Evolutionary conservation across 352 stramenopile species (phyloP).

Genomic region (Globisporangium sylvaticum): DNA sequence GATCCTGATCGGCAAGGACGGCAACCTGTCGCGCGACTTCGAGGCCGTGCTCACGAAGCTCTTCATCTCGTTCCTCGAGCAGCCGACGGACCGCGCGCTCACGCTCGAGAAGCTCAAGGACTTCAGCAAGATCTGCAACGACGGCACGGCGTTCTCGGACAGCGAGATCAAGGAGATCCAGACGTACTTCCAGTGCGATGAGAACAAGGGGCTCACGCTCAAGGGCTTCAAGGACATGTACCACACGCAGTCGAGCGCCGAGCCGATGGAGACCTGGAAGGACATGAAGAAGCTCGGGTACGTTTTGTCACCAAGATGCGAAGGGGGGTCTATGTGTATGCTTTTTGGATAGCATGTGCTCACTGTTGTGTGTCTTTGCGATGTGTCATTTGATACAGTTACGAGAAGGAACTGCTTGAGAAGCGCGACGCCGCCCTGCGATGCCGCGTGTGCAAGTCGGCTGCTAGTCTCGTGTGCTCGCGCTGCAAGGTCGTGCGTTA

Average conservation of each 20-base stretch:
- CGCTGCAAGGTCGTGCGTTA: constrained; percentile 86
- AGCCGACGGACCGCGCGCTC: constrained; percentile 73
- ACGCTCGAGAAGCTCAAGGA: constrained; percentile 85
- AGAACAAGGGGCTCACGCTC: constrained; percentile 87
- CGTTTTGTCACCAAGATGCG: constrained; percentile 12
- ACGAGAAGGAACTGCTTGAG: constrained; percentile 70
- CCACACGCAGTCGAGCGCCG: constrained; percentile 87
- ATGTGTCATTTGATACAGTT: constrained; percentile 26
- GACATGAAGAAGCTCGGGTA: constrained; percentile 88
- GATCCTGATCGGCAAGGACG: constrained; percentile 80
- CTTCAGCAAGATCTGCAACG: constrained; percentile 88
- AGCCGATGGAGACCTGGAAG: constrained; percentile 87
- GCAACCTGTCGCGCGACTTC: constrained; percentile 80
- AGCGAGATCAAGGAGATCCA: constrained; percentile 90
- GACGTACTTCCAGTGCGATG: constrained; percentile 89
- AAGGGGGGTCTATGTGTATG: constrained; percentile 1
- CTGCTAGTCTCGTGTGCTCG: constrained; percentile 77
- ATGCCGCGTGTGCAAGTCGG: constrained; percentile 79
- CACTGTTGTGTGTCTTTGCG: neutral
- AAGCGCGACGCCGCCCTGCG: constrained; percentile 64
- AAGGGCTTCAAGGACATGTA: constrained; percentile 91
- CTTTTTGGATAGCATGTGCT: constrained; percentile 3
- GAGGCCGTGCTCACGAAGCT: constrained; percentile 82
- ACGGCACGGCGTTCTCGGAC: constrained; percentile 85
- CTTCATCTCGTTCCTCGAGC: constrained; percentile 82